Evolutionary conservation across 2,329 filamentous ascomycete species (phyloP).

Genomic region (Ceratocystis cubensis): DNA sequence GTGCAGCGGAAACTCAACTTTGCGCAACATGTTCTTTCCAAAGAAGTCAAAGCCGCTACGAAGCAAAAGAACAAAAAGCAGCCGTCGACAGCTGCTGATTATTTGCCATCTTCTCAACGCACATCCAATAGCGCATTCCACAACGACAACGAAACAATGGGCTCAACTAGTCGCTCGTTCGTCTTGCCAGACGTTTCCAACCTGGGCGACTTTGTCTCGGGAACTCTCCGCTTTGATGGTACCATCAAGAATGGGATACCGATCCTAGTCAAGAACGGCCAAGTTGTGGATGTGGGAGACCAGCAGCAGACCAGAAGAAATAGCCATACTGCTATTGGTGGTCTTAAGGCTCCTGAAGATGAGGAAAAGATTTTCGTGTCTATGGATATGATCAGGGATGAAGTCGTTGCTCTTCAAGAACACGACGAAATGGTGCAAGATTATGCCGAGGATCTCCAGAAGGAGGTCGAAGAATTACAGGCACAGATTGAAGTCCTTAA

Average conservation of each 20-base stretch:
- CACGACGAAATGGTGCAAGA: slow-evolving; percentile 44
- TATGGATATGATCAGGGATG: slow-evolving; percentile 49
- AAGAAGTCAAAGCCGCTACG: slow-evolving; percentile 19
- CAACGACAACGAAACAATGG: slow-evolving; percentile 22
- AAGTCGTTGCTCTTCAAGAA: slow-evolving; percentile 43
- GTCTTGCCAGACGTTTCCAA: slow-evolving; percentile 43
- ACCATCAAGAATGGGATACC: slow-evolving; percentile 42
- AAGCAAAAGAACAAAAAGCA: slow-evolving; percentile 19
- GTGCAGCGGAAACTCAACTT: slow-evolving; percentile 20
- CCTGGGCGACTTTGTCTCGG: slow-evolving; percentile 45
- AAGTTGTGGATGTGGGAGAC: slow-evolving; percentile 34
- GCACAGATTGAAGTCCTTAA: slow-evolving; percentile 36
- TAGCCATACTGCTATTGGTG: slow-evolving; percentile 39
- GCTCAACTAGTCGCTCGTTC: slow-evolving; percentile 38
- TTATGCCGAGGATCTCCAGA: slow-evolving; percentile 41
- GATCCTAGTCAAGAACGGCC: slow-evolving; percentile 43
- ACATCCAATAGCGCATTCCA: slow-evolving; percentile 1
- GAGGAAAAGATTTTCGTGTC: slow-evolving; percentile 48
- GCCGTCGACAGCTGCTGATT: neutral
- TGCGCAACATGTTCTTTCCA: slow-evolving; percentile 20
- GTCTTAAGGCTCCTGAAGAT: slow-evolving; percentile 38
- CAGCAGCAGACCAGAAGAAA: slow-evolving; percentile 27
- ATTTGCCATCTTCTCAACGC: slow-evolving; percentile 20
- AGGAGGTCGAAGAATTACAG: slow-evolving; percentile 40
- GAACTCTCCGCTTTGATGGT: slow-evolving; percentile 40